Conservation (phyloP, 2,329 filamentous ascomycete species). For the Paracoccidioides lutzii region DNA sequence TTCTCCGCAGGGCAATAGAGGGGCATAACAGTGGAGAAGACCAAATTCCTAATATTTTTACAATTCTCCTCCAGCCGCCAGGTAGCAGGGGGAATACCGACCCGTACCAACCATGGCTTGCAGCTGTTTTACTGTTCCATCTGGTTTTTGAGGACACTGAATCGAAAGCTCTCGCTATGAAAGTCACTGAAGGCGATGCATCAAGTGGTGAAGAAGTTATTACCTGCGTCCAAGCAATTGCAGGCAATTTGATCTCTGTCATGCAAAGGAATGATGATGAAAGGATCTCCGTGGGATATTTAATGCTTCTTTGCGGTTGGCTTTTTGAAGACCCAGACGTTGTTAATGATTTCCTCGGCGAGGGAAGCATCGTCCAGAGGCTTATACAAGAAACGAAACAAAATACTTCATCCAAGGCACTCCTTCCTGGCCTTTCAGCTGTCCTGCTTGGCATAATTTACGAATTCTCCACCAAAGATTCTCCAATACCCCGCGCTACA, state of each 20-base stretch:
- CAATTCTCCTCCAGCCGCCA: constrained; percentile 59
- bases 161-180: constrained; percentile 67
- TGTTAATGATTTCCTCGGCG: constrained; percentile 82
- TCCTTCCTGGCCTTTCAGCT: constrained; percentile 72
- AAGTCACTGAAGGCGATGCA: constrained; percentile 77
- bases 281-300: constrained; percentile 66
- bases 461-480: constrained; percentile 96
- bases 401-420: constrained; percentile 44
- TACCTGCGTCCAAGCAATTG: constrained; percentile 78
- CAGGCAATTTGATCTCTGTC: constrained; percentile 71
- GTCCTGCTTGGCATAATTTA: constrained; percentile 80
- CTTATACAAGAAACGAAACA: constrained; percentile 64
- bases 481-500: constrained; percentile 68
- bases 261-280: constrained; percentile 66
- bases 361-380: constrained; percentile 84
- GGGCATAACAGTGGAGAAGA: constrained; percentile 66
- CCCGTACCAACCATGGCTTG: constrained; percentile 83
- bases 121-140: constrained; percentile 74
- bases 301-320: constrained; percentile 82
- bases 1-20: constrained; percentile 76
- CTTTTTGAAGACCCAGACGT: constrained; percentile 84
- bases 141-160: constrained; percentile 67
- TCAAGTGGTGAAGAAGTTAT: constrained; percentile 87
- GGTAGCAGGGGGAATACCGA: constrained; percentile 53
- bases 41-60: constrained; percentile 78